Evolutionary conservation across 208 protist species (phyloP), one percentile per base, ranked within the genome.

Genomic region (Leishmania tarentolae): DNA sequence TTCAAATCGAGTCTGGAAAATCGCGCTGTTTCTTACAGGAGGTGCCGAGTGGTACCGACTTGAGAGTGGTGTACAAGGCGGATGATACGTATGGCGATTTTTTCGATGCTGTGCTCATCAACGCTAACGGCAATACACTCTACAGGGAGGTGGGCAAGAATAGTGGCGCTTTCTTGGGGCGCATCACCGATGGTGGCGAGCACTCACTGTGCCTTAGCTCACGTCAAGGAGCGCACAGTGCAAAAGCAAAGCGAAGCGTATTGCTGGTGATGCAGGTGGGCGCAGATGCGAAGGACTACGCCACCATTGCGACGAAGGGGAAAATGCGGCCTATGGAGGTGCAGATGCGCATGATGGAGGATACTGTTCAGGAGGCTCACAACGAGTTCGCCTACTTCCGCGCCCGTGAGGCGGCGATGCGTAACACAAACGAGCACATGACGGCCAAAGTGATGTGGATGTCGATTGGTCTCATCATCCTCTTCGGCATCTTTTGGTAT

Each of bases 281-380:
- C 40, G 80, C 79, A 1, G 93, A 97, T 17, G 86, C 78, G 40
- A 86, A 92, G n/a, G 90, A 97, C 83, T 98, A 96, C 80, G 8
- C 56, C 6, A 71, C 90, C 57, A 47, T 96, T 19, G 95, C 92
- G 42, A 91, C 89, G 17, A 95, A 90, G 66, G 90, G 97, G 73
- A 97, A 98, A 75, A 79, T 98, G 52, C 94, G 95, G 74, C 97
- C 97, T 44, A 94, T 98, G 70, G 94, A 98, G 81, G 83, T 97
- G 8, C 90, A 98, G 82, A 85, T 98, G 71, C 91, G 95, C 28
- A 86, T 91, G 72, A 82, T 98, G 79, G 95, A 98, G 79, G 93
- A 98, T 76, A 87, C 85, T n/a, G 90, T 97, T 9, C 86, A 89
- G 42, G 84, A 83, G 47, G 87, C 98, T n/a, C 89, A 97, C 86